A percentile compares a stretch with the other conserved stretches of the same genome.
phyloP scores from a whole-genome alignment of 768 basidiomycete genomes.

The Phaffia australis region DNA sequence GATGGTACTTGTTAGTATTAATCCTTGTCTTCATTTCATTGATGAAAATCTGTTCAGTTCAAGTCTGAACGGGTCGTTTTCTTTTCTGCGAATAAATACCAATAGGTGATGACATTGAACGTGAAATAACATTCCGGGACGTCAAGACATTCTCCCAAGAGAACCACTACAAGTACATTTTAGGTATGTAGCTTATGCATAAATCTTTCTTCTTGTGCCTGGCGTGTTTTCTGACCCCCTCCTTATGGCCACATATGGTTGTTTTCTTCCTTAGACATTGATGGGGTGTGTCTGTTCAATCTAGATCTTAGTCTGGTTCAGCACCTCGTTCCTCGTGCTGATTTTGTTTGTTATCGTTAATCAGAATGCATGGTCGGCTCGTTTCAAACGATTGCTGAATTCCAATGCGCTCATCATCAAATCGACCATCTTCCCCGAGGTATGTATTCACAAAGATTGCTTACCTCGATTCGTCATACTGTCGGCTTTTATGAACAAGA shows the following conservation, averaged over 20 bases:
- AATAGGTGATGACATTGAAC: slow-evolving; percentile 7
- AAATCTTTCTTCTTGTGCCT: no score
- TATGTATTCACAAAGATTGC: slow-evolving; percentile 33
- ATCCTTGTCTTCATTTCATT: neutral
- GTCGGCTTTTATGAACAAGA: no score
- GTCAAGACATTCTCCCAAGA: slow-evolving; percentile 21
- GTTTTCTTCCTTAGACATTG: no score
- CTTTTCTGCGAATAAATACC: neutral
- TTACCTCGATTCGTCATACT: neutral
- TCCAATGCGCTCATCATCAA: slow-evolving; percentile 58
- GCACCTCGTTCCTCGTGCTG: no score
- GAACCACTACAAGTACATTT: slow-evolving; percentile 16
- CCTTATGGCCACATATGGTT: no score
- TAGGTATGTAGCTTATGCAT: neutral
- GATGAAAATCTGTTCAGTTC: neutral
- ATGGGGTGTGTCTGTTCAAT: no score
- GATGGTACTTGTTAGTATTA: slow-evolving; percentile 32
- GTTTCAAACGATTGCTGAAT: slow-evolving; percentile 56
- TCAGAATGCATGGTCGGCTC: slow-evolving; percentile 40
- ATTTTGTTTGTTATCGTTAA: no score
- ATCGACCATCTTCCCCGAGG: slow-evolving; percentile 65
- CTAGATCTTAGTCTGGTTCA: no score
- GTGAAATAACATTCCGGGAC: slow-evolving; percentile 11
- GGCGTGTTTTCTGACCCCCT: no score
- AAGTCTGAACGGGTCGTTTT: neutral